phyloP scores from a whole-genome alignment of 108 stramenopile species.

The Epithemia pelagica region DNA sequence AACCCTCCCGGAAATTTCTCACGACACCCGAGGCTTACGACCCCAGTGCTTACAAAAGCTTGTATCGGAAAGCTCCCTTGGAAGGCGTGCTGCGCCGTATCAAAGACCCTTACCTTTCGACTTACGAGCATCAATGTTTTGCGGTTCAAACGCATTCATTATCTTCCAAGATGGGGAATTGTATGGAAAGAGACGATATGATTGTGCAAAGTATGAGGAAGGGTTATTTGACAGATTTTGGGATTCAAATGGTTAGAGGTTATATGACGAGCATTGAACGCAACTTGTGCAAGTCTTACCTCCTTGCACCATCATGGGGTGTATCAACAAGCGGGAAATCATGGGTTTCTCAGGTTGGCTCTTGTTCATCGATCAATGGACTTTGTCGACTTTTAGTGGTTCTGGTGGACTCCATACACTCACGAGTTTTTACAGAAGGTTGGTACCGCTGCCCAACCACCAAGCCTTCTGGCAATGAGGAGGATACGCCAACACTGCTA shows the following conservation, averaged over 20 bases:
- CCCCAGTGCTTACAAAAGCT: conserved; percentile 30
- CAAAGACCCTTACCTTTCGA: neutral
- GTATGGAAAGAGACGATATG: neutral
- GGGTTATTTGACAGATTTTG: neutral
- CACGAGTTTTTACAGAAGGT: conserved; percentile 39
- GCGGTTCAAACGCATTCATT: neutral
- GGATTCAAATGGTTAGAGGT: conserved; percentile 33
- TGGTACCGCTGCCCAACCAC: conserved; percentile 39
- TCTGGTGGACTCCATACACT: conserved; percentile 49
- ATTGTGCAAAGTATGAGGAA: neutral
- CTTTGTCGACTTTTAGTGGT: neutral
- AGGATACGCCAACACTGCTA: neutral
- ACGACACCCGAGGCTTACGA: conserved; percentile 12
- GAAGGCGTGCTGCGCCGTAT: neutral
- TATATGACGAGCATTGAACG: conserved; percentile 46
- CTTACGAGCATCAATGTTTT: neutral
- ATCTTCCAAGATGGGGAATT: conserved; percentile 10
- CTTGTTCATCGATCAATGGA: neutral
- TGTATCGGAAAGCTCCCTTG: conserved; percentile 26
- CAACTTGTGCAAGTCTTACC: conserved; percentile 33
- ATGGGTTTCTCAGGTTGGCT: neutral
- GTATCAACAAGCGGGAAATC: neutral
- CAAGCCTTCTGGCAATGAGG: conserved; percentile 15
- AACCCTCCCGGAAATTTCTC: neutral
- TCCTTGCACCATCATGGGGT: conserved; percentile 52